Evolutionary conservation across 225 moss, liverwort and hornwort genomes (phyloP).

Genomic region (Bryoerythrophyllum caledonicum): DNA sequence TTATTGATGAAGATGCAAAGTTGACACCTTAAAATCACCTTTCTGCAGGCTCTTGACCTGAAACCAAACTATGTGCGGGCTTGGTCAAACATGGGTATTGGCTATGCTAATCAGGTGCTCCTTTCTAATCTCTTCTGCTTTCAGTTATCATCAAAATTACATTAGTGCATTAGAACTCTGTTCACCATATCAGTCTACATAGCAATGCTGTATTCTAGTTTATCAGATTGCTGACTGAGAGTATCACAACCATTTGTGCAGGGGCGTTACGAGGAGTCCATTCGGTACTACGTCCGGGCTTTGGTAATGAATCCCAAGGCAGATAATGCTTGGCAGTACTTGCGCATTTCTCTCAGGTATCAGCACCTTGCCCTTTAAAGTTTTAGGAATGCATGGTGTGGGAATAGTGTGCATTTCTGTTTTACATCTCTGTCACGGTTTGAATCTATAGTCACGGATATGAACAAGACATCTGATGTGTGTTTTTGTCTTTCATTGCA

Average conservation of each 20-base stretch:
- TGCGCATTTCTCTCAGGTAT: slow-evolving; percentile 90
- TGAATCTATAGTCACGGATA: not conserved
- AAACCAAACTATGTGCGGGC: slow-evolving; percentile 98
- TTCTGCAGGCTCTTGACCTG: slow-evolving; percentile 79
- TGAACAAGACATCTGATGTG: slow-evolving; percentile 4
- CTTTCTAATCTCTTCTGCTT: slow-evolving; percentile 18
- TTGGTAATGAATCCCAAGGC: slow-evolving; percentile 95
- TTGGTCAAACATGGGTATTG: slow-evolving; percentile 99
- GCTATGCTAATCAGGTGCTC: slow-evolving; percentile 93
- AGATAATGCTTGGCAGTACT: slow-evolving; percentile 96
- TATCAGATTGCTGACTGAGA: slow-evolving; percentile 11
- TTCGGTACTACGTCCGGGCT: slow-evolving; percentile 91
- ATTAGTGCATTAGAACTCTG: not conserved
- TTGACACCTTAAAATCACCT: not conserved
- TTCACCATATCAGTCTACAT: not conserved
- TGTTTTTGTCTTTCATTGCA: slow-evolving; percentile 42
- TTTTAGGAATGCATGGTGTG: slow-evolving; percentile 9
- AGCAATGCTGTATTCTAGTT: slow-evolving; percentile 15
- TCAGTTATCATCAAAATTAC: slow-evolving; percentile 3
- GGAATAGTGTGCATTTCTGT: not conserved
- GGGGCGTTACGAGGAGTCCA: slow-evolving; percentile 93
- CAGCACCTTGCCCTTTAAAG: not conserved
- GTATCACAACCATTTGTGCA: slow-evolving; percentile 29
- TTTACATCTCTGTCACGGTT: not conserved
- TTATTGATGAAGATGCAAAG: slow-evolving; percentile 7